Percentiles rank a stretch among this genome's conserved stretches.
Evolutionary conservation across 352 stramenopile genomes (phyloP).

Genomic region (Phytophthora pini): DNA sequence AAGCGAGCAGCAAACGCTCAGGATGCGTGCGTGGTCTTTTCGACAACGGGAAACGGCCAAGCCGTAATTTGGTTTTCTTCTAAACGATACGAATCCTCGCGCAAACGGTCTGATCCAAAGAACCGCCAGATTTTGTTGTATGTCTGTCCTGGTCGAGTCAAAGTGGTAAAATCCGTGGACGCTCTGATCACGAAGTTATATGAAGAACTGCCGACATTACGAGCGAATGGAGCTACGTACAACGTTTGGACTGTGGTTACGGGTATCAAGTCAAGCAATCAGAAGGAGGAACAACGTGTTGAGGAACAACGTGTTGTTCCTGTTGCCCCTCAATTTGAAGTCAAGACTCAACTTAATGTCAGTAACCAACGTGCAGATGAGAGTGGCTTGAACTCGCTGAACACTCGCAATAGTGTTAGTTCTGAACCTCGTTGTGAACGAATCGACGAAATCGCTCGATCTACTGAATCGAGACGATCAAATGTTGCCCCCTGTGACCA

Average conservation of each 20-base stretch:
- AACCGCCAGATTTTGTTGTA: constrained; percentile 63
- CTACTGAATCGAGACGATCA: constrained; percentile 1
- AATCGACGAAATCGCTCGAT: not conserved
- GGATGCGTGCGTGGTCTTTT: constrained; percentile 54
- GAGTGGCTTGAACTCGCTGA: not conserved
- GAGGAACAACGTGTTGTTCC: not conserved
- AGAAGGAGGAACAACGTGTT: constrained; percentile 8
- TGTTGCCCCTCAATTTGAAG: not conserved
- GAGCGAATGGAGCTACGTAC: constrained; percentile 36
- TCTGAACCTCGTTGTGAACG: not conserved
- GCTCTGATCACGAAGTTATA: constrained; percentile 60
- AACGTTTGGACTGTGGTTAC: constrained; percentile 48
- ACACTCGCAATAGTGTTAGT: not conserved
- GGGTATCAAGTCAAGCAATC: constrained; percentile 10
- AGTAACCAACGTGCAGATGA: not conserved
- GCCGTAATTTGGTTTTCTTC: constrained; percentile 57
- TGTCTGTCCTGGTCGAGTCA: constrained; percentile 65
- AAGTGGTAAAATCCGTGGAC: constrained; percentile 60
- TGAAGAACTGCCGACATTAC: constrained; percentile 50
- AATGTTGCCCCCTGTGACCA: too few relatives aligned
- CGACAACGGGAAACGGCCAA: constrained; percentile 20
- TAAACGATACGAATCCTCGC: not conserved
- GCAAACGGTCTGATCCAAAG: not conserved
- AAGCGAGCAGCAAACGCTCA: constrained; percentile 25
- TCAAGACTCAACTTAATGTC: not conserved